These are phyloP conservation scores for Saturnispora bothae DNA, from an alignment of 805 yeast species.

Conservation along the genomic window DNA sequence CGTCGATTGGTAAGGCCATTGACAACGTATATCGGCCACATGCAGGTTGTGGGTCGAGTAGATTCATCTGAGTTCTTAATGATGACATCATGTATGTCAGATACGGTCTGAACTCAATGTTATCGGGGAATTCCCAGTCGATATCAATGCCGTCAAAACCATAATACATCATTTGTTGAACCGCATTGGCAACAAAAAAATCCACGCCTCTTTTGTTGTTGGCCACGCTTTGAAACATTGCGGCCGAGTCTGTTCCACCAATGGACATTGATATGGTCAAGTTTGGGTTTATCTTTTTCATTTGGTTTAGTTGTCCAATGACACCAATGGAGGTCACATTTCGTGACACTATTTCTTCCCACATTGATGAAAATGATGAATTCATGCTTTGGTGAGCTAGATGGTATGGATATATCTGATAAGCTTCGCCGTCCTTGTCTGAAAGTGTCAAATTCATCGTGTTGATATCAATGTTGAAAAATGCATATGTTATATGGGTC, in stretches of 20 bases:
- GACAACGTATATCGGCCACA: constrained; percentile 32
- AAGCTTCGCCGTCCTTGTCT: constrained; percentile 60
- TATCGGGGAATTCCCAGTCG: constrained; percentile 85
- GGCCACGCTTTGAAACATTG: constrained; percentile 29
- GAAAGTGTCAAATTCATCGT: constrained; percentile 39
- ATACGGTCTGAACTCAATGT: constrained; percentile 32
- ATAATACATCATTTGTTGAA: constrained; percentile 36
- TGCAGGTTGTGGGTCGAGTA: constrained; percentile 27
- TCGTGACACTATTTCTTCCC: background rate
- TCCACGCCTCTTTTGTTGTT: constrained; percentile 22
- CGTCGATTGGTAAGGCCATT: constrained; percentile 67
- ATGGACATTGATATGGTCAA: constrained; percentile 60
- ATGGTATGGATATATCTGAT: constrained; percentile 18
- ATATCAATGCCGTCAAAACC: constrained; percentile 87
- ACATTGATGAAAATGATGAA: background rate
- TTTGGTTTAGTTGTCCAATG: constrained; percentile 22
- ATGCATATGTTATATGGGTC: constrained; percentile 72
- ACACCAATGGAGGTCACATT: constrained; percentile 15
- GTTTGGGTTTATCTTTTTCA: constrained; percentile 21
- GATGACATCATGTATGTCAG: constrained; percentile 34
- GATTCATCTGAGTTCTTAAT: constrained; percentile 5
- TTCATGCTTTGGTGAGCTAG: background rate
- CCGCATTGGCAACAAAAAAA: constrained; percentile 40
- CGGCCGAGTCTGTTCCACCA: constrained; percentile 64
- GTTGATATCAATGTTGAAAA: constrained; percentile 44